Evolutionary conservation across 768 basidiomycete genomes (phyloP).

Genomic region (Mycena galopus): DNA sequence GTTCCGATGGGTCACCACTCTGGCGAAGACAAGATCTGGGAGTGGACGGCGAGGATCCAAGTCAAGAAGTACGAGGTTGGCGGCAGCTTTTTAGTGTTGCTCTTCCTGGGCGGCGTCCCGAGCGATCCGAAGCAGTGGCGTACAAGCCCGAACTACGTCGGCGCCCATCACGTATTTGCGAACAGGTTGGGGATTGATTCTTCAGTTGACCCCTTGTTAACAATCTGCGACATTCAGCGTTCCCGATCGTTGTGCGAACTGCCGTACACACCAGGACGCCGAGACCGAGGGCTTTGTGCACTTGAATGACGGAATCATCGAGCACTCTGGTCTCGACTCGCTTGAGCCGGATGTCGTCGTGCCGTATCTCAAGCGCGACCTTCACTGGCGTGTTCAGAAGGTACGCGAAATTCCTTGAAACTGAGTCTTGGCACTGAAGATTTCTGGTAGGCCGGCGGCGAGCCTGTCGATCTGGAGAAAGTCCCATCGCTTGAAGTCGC

Average conservation of each 20-base stretch:
- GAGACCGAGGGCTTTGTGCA: constrained; percentile 60
- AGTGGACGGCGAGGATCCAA: constrained; percentile 59
- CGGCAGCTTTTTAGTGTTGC: constrained; percentile 56
- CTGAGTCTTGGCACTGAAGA: constrained; percentile 23
- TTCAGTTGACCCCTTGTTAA: neutral
- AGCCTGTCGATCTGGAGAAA: constrained; percentile 12
- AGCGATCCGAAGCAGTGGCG: constrained; percentile 54
- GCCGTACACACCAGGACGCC: constrained; percentile 47
- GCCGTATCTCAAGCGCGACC: constrained; percentile 54
- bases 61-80: constrained; percentile 59
- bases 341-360: constrained; percentile 53
- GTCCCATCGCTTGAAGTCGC: constrained; percentile 46
- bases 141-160: constrained; percentile 52
- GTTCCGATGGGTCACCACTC: neutral
- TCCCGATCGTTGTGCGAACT: constrained; percentile 56
- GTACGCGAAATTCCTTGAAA: constrained; percentile 40
- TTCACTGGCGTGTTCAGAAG: constrained; percentile 59
- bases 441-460: constrained; percentile 14
- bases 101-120: constrained; percentile 62
- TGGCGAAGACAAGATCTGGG: constrained; percentile 36
- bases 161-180: constrained; percentile 60
- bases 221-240: constrained; percentile 19
- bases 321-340: constrained; percentile 46
- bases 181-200: constrained; percentile 38
- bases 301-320: constrained; percentile 51